phyloP scores from a whole-genome alignment of 768 basidiomycete genomes.

The Trametes cubensis region DNA sequence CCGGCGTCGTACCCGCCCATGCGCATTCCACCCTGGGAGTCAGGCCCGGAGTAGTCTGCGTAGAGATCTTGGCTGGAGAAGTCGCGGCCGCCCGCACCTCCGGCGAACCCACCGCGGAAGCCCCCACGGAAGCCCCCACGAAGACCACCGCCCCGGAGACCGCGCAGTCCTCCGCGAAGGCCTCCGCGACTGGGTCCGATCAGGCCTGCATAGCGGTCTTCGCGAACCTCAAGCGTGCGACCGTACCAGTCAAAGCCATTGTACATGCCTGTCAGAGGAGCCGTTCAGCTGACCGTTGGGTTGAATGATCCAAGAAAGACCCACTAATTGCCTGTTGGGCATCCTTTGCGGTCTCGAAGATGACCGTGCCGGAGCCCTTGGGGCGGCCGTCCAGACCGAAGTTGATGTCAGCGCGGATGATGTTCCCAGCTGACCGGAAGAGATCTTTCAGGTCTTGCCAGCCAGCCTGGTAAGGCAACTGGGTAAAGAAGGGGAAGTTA shows the following conservation, averaged over 20 bases:
- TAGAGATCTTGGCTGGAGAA: slow-evolving; percentile 90
- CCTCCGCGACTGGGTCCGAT: slow-evolving; percentile 69
- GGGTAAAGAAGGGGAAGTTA: slow-evolving; percentile 4
- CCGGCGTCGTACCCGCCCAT: slow-evolving; percentile 38
- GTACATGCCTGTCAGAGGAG: slow-evolving; percentile 74
- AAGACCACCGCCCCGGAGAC: slow-evolving; percentile 52
- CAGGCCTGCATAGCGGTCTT: slow-evolving; percentile 91
- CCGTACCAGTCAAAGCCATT: slow-evolving; percentile 98
- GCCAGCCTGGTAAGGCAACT: slow-evolving; percentile 96
- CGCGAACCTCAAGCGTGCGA: slow-evolving; percentile 91
- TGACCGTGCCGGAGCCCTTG: slow-evolving; percentile 95
- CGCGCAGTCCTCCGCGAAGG: slow-evolving; percentile 48
- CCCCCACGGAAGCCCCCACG: slow-evolving; percentile 64
- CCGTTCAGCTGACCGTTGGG: not conserved
- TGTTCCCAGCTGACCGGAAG: slow-evolving; percentile 93
- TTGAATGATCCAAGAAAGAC: slow-evolving; percentile 34
- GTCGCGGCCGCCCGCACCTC: slow-evolving; percentile 54
- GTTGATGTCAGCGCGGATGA: slow-evolving; percentile 94
- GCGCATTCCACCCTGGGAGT: slow-evolving; percentile 52
- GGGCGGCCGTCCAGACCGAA: slow-evolving; percentile 91
- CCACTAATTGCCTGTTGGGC: slow-evolving; percentile 89
- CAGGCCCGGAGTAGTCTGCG: slow-evolving; percentile 90
- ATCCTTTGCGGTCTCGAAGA: slow-evolving; percentile 89
- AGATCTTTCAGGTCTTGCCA: slow-evolving; percentile 99
- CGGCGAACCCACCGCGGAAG: slow-evolving; percentile 49